Percentiles rank a stretch among this genome's conserved stretches.
Evolutionary conservation across 441 rosid species (phyloP).

Genomic region (Aquilaria agallochum): DNA sequence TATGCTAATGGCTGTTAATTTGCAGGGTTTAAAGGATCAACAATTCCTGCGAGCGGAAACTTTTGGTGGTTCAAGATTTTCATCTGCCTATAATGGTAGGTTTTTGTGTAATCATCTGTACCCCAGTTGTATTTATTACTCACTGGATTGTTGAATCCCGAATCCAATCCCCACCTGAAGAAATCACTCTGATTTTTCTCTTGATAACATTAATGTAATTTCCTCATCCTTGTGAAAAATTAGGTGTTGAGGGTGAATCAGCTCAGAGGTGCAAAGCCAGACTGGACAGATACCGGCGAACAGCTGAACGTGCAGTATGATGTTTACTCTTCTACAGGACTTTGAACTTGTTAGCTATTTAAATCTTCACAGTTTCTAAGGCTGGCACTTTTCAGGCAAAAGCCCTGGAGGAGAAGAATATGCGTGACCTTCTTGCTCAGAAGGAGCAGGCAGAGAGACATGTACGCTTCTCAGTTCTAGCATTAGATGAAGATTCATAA

Average conservation of each 20-base stretch:
- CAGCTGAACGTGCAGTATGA: conserved; percentile 88
- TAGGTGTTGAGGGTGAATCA: conserved; percentile 78
- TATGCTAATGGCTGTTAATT: conserved; percentile 13
- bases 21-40: conserved; percentile 48
- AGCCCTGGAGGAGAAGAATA: conserved; percentile 95
- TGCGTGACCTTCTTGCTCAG: conserved; percentile 86
- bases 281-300: conserved; percentile 82
- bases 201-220: conserved; percentile 7
- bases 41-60: conserved; percentile 44
- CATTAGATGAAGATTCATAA: conserved; percentile 11
- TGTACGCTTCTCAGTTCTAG: conserved; percentile 28
- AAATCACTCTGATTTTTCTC: conserved; percentile 2
- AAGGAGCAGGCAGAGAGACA: conserved; percentile 91
- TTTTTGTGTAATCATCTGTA: conserved; percentile 2
- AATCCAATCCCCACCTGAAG: no score
- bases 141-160: neutral
- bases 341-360: neutral
- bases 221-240: conserved; percentile 10
- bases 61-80: conserved; percentile 41
- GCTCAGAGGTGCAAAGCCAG: conserved; percentile 95
- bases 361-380: conserved; percentile 4
- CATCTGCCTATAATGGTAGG: conserved; percentile 46
- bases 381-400: conserved; percentile 58
- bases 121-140: neutral
- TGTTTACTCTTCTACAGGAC: conserved; percentile 1